These are phyloP conservation scores for Inosperma sp. DNA, from an alignment of 768 basidiomycete species.

Conservation along the genomic window DNA sequence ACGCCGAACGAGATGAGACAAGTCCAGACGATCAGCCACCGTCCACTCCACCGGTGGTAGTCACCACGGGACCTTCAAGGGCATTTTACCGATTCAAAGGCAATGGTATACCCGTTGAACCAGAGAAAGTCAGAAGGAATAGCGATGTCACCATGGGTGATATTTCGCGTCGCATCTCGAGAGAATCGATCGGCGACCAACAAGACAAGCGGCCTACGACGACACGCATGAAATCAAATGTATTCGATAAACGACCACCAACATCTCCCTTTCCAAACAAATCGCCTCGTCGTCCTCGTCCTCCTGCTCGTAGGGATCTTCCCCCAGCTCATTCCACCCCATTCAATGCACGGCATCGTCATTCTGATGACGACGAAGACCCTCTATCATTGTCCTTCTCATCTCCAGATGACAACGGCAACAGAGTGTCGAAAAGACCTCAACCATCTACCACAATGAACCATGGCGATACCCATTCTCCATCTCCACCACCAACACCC, in stretches of 20 bases:
- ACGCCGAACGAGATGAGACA: constrained; percentile 41
- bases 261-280: constrained; percentile 57
- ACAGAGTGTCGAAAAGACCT: background rate
- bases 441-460: background rate
- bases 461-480: background rate
- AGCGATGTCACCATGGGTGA: constrained; percentile 33
- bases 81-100: constrained; percentile 24
- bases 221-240: constrained; percentile 19
- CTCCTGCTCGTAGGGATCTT: constrained; percentile 45
- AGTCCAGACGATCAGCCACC: constrained; percentile 47
- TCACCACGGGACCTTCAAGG: constrained; percentile 19
- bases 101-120: constrained; percentile 26
- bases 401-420: constrained; percentile 9
- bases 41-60: constrained; percentile 42
- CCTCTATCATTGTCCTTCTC: constrained; percentile 32
- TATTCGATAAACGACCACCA: constrained; percentile 59
- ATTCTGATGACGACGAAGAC: constrained; percentile 31
- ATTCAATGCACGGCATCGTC: background rate
- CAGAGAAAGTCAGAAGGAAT: constrained; percentile 2
- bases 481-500: background rate
- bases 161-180: background rate
- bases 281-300: constrained; percentile 52
- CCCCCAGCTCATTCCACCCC: constrained; percentile 9
- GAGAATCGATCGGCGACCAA: background rate
- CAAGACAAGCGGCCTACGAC: background rate